Percentiles rank a stretch among this genome's conserved stretches.
phyloP scores from a whole-genome alignment of 2,329 filamentous ascomycete genomes.

The Aspergillus quadricinctus region DNA sequence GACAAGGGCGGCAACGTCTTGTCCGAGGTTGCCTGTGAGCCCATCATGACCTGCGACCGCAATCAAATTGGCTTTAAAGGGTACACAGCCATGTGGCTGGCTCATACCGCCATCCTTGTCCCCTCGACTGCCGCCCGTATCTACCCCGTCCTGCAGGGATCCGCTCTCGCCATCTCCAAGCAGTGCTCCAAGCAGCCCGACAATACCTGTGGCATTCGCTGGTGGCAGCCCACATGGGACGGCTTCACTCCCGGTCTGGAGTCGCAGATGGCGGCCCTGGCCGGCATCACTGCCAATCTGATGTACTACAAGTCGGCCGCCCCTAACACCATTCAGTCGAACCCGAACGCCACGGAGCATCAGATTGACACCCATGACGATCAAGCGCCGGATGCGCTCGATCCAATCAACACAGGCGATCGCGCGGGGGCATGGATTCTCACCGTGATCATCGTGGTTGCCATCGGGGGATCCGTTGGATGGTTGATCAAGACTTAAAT shows the following conservation, averaged over 20 bases:
- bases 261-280: slow-evolving; percentile 63
- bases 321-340: slow-evolving; percentile 7
- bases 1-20: slow-evolving; percentile 48
- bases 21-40: slow-evolving; percentile 63
- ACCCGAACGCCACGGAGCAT: slow-evolving; percentile 51
- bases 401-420: slow-evolving; percentile 19
- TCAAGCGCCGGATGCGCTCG: slow-evolving; percentile 2
- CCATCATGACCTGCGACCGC: slow-evolving; percentile 54
- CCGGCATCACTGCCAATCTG: slow-evolving; percentile 58
- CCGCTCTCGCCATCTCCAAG: slow-evolving; percentile 54
- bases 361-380: slow-evolving; percentile 25
- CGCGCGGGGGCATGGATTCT: slow-evolving; percentile 29
- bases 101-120: slow-evolving; percentile 54
- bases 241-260: slow-evolving; percentile 54
- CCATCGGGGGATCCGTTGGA: background rate
- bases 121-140: slow-evolving; percentile 53
- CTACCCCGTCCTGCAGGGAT: slow-evolving; percentile 52
- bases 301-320: slow-evolving; percentile 47
- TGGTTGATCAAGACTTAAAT: slow-evolving; percentile 3
- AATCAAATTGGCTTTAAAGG: slow-evolving; percentile 70
- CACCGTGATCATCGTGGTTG: slow-evolving; percentile 21
- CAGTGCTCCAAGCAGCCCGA: slow-evolving; percentile 57
- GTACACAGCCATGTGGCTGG: slow-evolving; percentile 61
- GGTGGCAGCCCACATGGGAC: slow-evolving; percentile 50
- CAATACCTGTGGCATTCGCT: slow-evolving; percentile 58